Conservation (phyloP, 306 rosid genomes). For the Glycine soja region DNA sequence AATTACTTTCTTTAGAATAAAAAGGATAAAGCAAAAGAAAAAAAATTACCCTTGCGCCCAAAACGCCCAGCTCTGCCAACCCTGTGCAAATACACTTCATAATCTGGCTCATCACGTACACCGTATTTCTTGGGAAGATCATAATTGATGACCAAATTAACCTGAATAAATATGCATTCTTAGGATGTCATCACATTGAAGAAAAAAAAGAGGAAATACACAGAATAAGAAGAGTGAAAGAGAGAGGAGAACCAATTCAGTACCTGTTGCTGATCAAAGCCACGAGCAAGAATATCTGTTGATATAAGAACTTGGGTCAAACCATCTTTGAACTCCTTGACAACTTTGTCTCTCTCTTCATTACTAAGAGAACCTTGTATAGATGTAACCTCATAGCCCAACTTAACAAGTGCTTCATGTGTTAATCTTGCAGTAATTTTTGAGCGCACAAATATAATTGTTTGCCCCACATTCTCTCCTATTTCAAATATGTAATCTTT, state of each 20-base stretch:
- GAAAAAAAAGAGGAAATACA: neutral
- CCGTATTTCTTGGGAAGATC: constrained; percentile 75
- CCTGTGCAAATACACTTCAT: constrained; percentile 79
- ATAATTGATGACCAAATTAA: constrained; percentile 85
- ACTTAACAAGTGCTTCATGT: constrained; percentile 63
- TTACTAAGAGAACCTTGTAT: constrained; percentile 71
- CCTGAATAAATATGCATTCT: constrained; percentile 49
- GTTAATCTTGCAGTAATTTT: constrained; percentile 70
- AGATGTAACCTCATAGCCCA: constrained; percentile 77
- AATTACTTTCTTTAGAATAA: constrained; percentile 28
- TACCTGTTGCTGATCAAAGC: constrained; percentile 94
- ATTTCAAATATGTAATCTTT: constrained; percentile 69
- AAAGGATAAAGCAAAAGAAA: neutral
- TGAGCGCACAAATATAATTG: constrained; percentile 81
- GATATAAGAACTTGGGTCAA: constrained; percentile 70
- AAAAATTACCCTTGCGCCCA: constrained; percentile 34
- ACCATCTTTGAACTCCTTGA: constrained; percentile 84
- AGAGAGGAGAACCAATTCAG: neutral
- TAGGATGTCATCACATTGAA: constrained; percentile 30
- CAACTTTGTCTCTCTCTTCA: constrained; percentile 79
- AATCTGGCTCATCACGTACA: constrained; percentile 66
- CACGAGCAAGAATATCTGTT: constrained; percentile 62
- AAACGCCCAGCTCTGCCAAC: no score
- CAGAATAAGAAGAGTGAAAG: neutral
- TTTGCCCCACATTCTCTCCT: constrained; percentile 92